phyloP scores from a whole-genome alignment of 2,329 filamentous ascomycete species.

The Diaporthe vaccinii region DNA sequence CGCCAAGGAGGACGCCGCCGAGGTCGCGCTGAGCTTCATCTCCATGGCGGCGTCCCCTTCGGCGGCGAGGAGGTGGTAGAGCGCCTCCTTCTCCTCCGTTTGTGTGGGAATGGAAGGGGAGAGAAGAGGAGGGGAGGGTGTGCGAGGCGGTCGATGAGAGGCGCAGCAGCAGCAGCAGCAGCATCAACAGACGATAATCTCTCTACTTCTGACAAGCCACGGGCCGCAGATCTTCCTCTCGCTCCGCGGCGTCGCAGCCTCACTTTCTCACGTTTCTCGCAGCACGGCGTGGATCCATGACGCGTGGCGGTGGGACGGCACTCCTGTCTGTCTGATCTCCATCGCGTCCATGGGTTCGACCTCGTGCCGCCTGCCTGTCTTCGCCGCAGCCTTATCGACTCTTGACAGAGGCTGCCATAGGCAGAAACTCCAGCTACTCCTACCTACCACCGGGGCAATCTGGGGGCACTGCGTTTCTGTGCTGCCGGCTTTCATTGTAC shows the following conservation, averaged over 20 bases:
- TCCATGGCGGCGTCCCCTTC: slow-evolving; percentile 52
- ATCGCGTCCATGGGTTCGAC: background rate
- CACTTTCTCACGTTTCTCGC: background rate
- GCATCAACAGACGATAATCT: background rate
- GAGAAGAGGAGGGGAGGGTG: no score
- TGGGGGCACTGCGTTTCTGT: background rate
- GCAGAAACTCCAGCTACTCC: background rate
- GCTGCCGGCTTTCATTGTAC: background rate
- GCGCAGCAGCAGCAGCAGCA: background rate
- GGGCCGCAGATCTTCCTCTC: slow-evolving; percentile 5
- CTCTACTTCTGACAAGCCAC: slow-evolving; percentile 41
- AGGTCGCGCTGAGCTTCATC: slow-evolving; percentile 78
- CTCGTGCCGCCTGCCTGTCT: background rate
- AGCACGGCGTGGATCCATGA: slow-evolving; percentile 16
- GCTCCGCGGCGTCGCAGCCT: background rate
- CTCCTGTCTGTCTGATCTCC: background rate
- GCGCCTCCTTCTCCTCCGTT: no score
- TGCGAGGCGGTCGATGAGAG: background rate
- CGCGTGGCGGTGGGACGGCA: slow-evolving; percentile 22
- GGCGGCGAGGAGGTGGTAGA: slow-evolving; percentile 49
- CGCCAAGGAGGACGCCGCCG: slow-evolving; percentile 91
- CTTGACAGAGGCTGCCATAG: background rate
- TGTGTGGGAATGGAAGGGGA: background rate
- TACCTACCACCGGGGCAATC: background rate
- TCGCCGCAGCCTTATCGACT: background rate